A percentile compares a stretch with the other conserved stretches of the same genome.
These are phyloP conservation scores for Tieghemostelium lacteum DNA, from an alignment of 78 protist genomes.

Conservation along the genomic window DNA sequence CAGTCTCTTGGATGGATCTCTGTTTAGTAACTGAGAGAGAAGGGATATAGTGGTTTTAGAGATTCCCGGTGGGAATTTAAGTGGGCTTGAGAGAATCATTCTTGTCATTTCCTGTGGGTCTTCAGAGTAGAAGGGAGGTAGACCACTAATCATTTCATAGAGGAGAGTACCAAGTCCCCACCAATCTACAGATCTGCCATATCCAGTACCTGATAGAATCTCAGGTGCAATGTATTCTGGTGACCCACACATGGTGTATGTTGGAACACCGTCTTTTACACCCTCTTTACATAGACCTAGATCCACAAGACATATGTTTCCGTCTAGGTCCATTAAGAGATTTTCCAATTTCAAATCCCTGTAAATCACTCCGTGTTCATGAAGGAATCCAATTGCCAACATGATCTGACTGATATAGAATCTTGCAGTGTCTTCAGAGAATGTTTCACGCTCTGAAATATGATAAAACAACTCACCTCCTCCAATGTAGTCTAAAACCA, in stretches of 20 bases:
- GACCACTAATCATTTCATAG: constrained; percentile 93
- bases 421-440: constrained; percentile 84
- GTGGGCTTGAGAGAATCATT: constrained; percentile 74
- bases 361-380: constrained; percentile 88
- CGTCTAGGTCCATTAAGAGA: constrained; percentile 90
- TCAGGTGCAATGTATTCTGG: constrained; percentile 97
- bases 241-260: constrained; percentile 96
- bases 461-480: constrained; percentile 98
- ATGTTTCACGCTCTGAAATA: constrained; percentile 85
- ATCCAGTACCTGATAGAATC: constrained; percentile 81
- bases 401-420: constrained; percentile 94
- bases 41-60: constrained; percentile 57
- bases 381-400: constrained; percentile 93
- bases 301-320: constrained; percentile 96
- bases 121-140: constrained; percentile 85
- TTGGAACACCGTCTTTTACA: constrained; percentile 64
- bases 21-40: constrained; percentile 1
- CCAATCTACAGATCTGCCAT: constrained; percentile 95
- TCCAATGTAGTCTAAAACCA: constrained; percentile 94
- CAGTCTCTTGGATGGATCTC: constrained; percentile 60
- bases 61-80: constrained; percentile 78
- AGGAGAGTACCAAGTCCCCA: constrained; percentile 94
- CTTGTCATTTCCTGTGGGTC: constrained; percentile 81
- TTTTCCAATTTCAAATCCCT: constrained; percentile 97
- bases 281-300: constrained; percentile 89